phyloP scores from a whole-genome alignment of 75 land plant genomes.

The Azolla pinnata region DNA sequence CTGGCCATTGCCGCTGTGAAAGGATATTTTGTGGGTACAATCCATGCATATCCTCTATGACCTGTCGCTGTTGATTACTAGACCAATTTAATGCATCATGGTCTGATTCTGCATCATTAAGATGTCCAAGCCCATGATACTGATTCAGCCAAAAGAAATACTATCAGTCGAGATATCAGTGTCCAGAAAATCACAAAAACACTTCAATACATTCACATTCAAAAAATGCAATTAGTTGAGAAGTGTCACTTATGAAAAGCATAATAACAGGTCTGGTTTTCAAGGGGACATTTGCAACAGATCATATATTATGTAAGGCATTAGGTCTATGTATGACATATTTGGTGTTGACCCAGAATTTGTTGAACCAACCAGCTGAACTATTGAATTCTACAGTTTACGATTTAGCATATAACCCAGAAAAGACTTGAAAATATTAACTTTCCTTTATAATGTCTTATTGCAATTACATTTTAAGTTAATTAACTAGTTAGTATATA shows the following conservation, averaged over 20 bases:
- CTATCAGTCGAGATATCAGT: not conserved
- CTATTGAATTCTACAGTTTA: too few relatives aligned
- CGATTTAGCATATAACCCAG: too few relatives aligned
- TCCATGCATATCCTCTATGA: not conserved
- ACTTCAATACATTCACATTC: not conserved
- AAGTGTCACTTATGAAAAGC: not conserved
- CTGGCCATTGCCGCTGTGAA: not conserved
- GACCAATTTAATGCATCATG: conserved; percentile 1
- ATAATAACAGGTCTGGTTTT: too few relatives aligned
- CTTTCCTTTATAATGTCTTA: too few relatives aligned
- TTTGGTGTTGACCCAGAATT: too few relatives aligned
- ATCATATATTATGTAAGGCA: too few relatives aligned
- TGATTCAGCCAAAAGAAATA: not conserved
- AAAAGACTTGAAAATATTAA: too few relatives aligned
- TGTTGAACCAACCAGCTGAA: too few relatives aligned
- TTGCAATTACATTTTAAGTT: too few relatives aligned
- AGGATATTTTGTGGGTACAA: not conserved
- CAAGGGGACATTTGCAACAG: too few relatives aligned
- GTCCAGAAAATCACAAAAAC: not conserved
- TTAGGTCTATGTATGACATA: too few relatives aligned
- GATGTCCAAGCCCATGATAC: not conserved
- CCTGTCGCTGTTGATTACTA: conserved; percentile 2
- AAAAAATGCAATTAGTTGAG: not conserved
- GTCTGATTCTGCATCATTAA: conserved; percentile 1
- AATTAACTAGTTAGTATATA: too few relatives aligned